A percentile compares a stretch with the other conserved stretches of the same genome.
Conservation (phyloP, 164 flowering plant species). For the Stephania japonica region DNA sequence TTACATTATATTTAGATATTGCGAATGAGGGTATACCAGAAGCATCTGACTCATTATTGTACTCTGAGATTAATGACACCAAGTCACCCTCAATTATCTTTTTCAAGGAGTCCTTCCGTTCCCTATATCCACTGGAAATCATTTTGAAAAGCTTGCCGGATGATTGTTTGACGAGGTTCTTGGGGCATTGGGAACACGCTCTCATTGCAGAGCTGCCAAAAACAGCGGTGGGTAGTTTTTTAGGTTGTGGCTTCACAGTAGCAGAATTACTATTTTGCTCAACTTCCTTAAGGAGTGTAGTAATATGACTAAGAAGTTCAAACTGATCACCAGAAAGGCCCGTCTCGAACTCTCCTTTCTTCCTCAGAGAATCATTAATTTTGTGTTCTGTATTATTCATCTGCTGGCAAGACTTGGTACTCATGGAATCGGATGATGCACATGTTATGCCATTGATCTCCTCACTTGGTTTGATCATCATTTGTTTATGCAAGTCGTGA, state of each 20-base stretch:
- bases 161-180: conserved; percentile 26
- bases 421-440: conserved; percentile 16
- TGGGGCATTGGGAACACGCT: conserved; percentile 26
- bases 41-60: conserved; percentile 67
- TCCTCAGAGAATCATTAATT: conserved; percentile 22
- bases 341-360: conserved; percentile 34
- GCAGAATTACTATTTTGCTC: conserved; percentile 35
- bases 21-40: conserved; percentile 60
- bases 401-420: conserved; percentile 21
- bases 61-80: conserved; percentile 54
- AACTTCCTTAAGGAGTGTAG: conserved; percentile 50
- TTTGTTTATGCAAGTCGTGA: conserved; percentile 79
- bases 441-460: conserved; percentile 20
- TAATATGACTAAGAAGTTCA: conserved; percentile 60
- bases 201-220: conserved; percentile 5
- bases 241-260: conserved; percentile 21
- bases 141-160: conserved; percentile 38
- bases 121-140: conserved; percentile 42
- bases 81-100: conserved; percentile 53
- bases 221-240: conserved; percentile 19
- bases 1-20: conserved; percentile 45
- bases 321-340: conserved; percentile 30
- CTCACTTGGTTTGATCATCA: conserved; percentile 46
- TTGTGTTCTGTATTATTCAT: conserved; percentile 27
- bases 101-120: conserved; percentile 43